These are phyloP conservation scores for Tricholoma bakamatsutake DNA, from an alignment of 768 basidiomycete species.

Conservation along the genomic window DNA sequence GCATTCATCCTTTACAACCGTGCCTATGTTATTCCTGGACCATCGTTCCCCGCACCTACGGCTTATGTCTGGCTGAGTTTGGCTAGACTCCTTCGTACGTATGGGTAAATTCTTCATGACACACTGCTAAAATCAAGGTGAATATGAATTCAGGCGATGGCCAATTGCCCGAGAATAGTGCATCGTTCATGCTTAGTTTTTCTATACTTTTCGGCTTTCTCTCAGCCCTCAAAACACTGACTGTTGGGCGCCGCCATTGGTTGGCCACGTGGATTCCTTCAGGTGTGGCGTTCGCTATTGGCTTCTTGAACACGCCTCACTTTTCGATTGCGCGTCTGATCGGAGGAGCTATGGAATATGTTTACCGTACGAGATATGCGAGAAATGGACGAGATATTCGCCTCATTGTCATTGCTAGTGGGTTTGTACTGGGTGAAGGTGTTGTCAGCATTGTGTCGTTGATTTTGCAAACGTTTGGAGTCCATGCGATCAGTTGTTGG, in stretches of 20 bases:
- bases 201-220: slow-evolving; percentile 64
- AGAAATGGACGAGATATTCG: slow-evolving; percentile 58
- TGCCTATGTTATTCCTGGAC: slow-evolving; percentile 86
- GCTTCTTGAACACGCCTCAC: slow-evolving; percentile 92
- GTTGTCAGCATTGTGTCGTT: slow-evolving; percentile 81
- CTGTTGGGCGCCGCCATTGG: slow-evolving; percentile 39
- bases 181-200: slow-evolving; percentile 74
- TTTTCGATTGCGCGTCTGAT: slow-evolving; percentile 90
- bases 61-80: slow-evolving; percentile 90
- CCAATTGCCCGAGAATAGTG: slow-evolving; percentile 69
- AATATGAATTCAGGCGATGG: slow-evolving; percentile 56
- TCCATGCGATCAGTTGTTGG: slow-evolving; percentile 77
- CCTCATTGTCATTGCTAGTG: slow-evolving; percentile 85
- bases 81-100: slow-evolving; percentile 69
- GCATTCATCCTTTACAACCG: slow-evolving; percentile 84
- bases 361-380: slow-evolving; percentile 50
- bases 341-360: slow-evolving; percentile 78
- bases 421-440: slow-evolving; percentile 95
- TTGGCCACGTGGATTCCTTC: slow-evolving; percentile 83
- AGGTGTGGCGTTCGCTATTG: slow-evolving; percentile 92
- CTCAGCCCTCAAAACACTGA: slow-evolving; percentile 61
- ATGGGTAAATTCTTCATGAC: background rate
- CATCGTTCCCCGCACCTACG: slow-evolving; percentile 93
- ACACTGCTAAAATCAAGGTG: background rate
- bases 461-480: slow-evolving; percentile 64